These are phyloP conservation scores for Penicillium sp. DNA, from an alignment of 2,329 filamentous ascomycete species.

Conservation along the genomic window DNA sequence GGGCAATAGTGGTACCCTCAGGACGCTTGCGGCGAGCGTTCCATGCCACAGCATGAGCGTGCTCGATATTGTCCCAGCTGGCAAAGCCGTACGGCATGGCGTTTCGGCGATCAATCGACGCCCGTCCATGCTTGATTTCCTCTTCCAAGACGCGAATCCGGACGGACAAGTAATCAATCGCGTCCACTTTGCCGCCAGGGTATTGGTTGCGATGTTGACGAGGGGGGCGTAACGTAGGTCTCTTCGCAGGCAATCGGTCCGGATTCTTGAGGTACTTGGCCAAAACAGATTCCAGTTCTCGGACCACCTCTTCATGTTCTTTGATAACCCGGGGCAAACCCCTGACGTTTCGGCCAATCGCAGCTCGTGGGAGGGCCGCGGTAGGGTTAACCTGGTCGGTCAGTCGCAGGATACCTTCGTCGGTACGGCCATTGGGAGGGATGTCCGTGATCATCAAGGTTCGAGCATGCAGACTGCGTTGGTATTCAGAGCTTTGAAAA, in stretches of 20 bases:
- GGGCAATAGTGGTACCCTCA: conserved; percentile 68
- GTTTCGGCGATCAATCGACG: conserved; percentile 79
- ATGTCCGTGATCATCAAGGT: conserved; percentile 75
- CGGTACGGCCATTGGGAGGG: conserved; percentile 69
- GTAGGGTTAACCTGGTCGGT: conserved; percentile 77
- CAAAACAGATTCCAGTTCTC: conserved; percentile 75
- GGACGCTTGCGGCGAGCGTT: conserved; percentile 76
- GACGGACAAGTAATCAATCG: conserved; percentile 87
- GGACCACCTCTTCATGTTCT: conserved; percentile 76
- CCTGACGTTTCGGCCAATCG: conserved; percentile 88
- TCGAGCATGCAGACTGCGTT: conserved; percentile 75
- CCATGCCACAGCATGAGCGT: conserved; percentile 85
- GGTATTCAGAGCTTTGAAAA: conserved; percentile 83
- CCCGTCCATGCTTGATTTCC: conserved; percentile 79
- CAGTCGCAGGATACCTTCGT: conserved; percentile 83
- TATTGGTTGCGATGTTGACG: conserved; percentile 73
- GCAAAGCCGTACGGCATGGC: conserved; percentile 92
- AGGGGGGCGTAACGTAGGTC: conserved; percentile 75
- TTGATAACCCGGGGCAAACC: conserved; percentile 81
- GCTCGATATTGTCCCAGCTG: conserved; percentile 82
- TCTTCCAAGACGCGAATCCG: conserved; percentile 79
- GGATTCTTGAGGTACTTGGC: conserved; percentile 91
- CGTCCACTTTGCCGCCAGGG: conserved; percentile 74
- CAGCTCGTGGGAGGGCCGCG: conserved; percentile 72
- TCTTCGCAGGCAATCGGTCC: conserved; percentile 68